A percentile compares a stretch with the other conserved stretches of the same genome.
These are phyloP conservation scores for Cordyceps cicadae DNA, from an alignment of 2,329 filamentous ascomycete genomes.

Conservation along the genomic window DNA sequence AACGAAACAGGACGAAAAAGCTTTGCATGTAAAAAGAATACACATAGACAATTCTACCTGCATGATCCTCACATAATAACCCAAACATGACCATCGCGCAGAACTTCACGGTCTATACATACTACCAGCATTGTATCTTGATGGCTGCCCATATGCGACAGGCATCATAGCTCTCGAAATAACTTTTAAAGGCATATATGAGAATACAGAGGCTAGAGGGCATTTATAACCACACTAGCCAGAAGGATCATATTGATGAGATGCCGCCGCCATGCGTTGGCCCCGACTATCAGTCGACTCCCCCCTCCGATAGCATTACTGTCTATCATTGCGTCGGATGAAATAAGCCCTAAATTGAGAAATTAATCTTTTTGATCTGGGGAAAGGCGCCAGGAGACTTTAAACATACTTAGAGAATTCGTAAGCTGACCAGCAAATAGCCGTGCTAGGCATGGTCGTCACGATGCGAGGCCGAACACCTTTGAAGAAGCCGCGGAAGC, in stretches of 20 bases:
- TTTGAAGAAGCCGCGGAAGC: constrained; percentile 82
- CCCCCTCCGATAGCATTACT: constrained; percentile 19
- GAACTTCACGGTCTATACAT: constrained; percentile 1
- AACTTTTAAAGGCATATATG: not conserved
- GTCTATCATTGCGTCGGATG: constrained; percentile 43
- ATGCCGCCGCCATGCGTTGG: not conserved
- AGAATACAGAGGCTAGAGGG: constrained; percentile 3
- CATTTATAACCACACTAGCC: not conserved
- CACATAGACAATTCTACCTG: constrained; percentile 7
- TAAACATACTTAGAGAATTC: constrained; percentile 57
- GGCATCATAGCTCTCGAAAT: constrained; percentile 1
- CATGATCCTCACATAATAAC: not conserved
- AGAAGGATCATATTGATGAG: not conserved
- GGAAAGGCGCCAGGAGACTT: not conserved
- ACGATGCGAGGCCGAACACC: constrained; percentile 85
- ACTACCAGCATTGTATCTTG: not conserved
- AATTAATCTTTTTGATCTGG: no score
- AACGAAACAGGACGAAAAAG: not conserved
- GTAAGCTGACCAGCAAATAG: constrained; percentile 92
- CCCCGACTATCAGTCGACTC: not conserved
- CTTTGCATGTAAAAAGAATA: not conserved
- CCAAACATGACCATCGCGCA: not conserved
- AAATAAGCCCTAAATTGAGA: constrained; percentile 45
- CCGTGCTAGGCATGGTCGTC: constrained; percentile 96
- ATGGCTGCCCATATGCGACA: not conserved